Evolutionary conservation across 202 grass and related monocot genomes (phyloP).

Genomic region (Elaeis oleifera): DNA sequence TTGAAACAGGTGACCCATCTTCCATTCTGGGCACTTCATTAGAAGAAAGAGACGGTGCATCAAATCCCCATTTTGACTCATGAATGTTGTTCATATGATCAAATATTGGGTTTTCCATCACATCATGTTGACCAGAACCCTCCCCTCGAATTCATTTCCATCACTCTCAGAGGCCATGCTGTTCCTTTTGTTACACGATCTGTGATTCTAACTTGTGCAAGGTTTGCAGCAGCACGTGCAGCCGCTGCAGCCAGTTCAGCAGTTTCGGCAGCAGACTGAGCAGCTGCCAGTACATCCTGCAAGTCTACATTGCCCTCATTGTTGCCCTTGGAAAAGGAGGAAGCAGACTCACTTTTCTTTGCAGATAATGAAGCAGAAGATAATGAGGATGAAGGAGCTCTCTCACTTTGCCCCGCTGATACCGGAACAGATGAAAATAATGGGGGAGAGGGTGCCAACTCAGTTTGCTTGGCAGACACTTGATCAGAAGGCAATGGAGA

Average conservation of each 20-base stretch:
- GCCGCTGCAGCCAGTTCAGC: conserved; percentile 67
- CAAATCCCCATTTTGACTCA: not conserved
- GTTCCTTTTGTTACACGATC: conserved; percentile 44
- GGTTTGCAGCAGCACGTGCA: conserved; percentile 72
- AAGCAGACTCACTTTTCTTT: conserved; percentile 20
- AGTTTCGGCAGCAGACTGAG: conserved; percentile 61
- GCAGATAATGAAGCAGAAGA: conserved; percentile 27
- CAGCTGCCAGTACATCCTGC: conserved; percentile 63
- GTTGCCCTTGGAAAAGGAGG: conserved; percentile 7
- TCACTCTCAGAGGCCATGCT: conserved; percentile 20
- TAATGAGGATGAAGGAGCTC: conserved; percentile 24
- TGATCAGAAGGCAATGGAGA: conserved; percentile 20
- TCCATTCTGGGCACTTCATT: conserved; percentile 21
- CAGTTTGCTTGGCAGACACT: not conserved
- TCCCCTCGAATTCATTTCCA: conserved; percentile 17
- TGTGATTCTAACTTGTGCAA: conserved; percentile 55
- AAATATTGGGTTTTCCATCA: conserved; percentile 36
- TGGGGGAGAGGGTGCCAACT: not conserved
- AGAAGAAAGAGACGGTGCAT: no score
- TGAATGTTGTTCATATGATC: conserved; percentile 9
- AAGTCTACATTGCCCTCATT: conserved; percentile 42
- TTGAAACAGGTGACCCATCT: conserved; percentile 3
- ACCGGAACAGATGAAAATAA: no score
- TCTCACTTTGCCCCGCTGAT: conserved; percentile 30
- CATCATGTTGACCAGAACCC: conserved; percentile 25